phyloP scores from a whole-genome alignment of 768 basidiomycete species.

The Lactifluus hygrophoroides region DNA sequence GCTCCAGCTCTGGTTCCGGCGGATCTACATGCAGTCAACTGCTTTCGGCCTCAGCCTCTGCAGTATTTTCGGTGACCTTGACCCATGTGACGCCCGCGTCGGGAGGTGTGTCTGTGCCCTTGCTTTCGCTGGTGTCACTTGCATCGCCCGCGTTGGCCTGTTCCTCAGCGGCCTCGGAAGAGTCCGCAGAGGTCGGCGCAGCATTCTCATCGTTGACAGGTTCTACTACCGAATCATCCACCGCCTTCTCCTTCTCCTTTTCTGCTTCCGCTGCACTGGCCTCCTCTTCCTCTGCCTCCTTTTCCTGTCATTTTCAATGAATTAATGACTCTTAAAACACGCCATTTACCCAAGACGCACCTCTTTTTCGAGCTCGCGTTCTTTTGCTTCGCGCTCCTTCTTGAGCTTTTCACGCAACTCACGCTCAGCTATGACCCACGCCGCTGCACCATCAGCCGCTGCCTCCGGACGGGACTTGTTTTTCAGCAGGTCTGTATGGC shows the following conservation, averaged over 20 bases:
- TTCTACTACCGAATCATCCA: slow-evolving; percentile 19
- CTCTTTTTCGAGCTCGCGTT: slow-evolving; percentile 56
- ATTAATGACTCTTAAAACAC: too few relatives aligned
- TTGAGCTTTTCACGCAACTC: slow-evolving; percentile 65
- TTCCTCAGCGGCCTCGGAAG: slow-evolving; percentile 28
- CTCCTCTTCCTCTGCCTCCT: slow-evolving; percentile 59
- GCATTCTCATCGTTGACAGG: slow-evolving; percentile 22
- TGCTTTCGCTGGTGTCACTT: slow-evolving; percentile 23
- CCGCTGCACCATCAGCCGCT: slow-evolving; percentile 55
- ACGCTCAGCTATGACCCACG: slow-evolving; percentile 71
- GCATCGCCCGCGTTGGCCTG: slow-evolving; percentile 31
- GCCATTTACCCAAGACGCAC: slow-evolving; percentile 35
- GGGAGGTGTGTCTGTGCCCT: slow-evolving; percentile 17
- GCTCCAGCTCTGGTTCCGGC: slow-evolving; percentile 9
- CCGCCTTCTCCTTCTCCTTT: slow-evolving; percentile 26
- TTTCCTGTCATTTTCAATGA: too few relatives aligned
- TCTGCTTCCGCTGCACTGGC: slow-evolving; percentile 45
- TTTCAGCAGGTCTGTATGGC: slow-evolving; percentile 56
- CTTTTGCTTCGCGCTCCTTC: slow-evolving; percentile 65
- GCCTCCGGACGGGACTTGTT: slow-evolving; percentile 77
- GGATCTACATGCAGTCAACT: slow-evolving; percentile 16
- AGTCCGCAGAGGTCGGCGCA: slow-evolving; percentile 21
- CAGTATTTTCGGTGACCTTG: slow-evolving; percentile 7
- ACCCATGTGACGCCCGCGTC: slow-evolving; percentile 16
- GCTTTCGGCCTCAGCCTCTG: slow-evolving; percentile 6